Base-by-base conservation (phyloP, 2,329 filamentous ascomycete genomes). In the Myriosclerotinia duriaeana region DNA sequence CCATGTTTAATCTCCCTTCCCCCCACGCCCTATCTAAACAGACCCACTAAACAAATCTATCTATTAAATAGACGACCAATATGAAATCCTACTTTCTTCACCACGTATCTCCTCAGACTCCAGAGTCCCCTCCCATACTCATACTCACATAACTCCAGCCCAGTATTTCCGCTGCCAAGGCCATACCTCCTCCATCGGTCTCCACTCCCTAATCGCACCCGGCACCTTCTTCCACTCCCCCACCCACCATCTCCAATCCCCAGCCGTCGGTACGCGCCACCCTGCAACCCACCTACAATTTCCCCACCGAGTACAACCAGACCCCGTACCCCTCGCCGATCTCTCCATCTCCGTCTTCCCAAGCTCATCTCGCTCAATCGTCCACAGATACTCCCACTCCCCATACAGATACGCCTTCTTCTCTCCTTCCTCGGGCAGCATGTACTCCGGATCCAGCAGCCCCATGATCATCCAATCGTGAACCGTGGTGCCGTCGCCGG, bases 201-300 rank as follows among this genome's bases (percentile, higher is more conserved):
- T 50, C 58, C 58, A 60, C 30, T 40, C 58, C 30, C 58, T 0
- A 50, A 60, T 38, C n/a, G 34, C 30, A 2, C 58, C 30, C n/a
- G 58, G 58, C 44, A 60, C 44, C 38, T 50, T 60, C 58, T 22
- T 60, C 58, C 44, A 60, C 7, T 60, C 58, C 2, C 44, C 58
- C 1, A n/a, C 26, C 58, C 58, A 60, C 58, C 58, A 60, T 2
- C 26, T 60, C 58, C 58, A 60, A 20, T 60, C 58, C 2, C 5
- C 30, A 34, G 30, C 30, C 2, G 44, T 60, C 4, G 44, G 58
- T 12, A 38, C 12, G 1, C 22, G 20, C 38, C 20, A 20, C 40
- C 20, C 4, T 2, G 5, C 11, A n/a, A 46, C 12, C 30, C 34
- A 20, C 14, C 5, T 7, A 3, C 20, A 14, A 14, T 12, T 26